Conservation (phyloP, 83 land plant genomes). For the Picea abies region DNA sequence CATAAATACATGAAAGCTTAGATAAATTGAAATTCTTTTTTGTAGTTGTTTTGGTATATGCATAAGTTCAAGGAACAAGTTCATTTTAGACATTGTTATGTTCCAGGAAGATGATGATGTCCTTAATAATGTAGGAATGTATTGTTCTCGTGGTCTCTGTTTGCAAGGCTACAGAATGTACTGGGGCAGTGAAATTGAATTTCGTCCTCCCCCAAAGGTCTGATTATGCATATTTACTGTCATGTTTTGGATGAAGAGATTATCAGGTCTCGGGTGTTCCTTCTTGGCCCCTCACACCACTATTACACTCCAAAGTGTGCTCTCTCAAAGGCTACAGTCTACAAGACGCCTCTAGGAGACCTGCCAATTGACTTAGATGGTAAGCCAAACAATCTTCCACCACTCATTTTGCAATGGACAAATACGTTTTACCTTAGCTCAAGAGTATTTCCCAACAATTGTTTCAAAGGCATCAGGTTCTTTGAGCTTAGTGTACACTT, state of each 20-base stretch:
- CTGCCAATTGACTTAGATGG: constrained; percentile 94
- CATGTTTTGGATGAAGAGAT: constrained; percentile 10
- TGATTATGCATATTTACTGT: constrained; percentile 14
- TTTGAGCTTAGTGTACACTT: not conserved
- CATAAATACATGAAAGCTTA: not conserved
- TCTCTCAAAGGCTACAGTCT: constrained; percentile 78
- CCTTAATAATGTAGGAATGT: not conserved
- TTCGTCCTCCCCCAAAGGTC: not conserved
- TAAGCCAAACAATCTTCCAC: constrained; percentile 22
- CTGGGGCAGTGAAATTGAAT: not conserved
- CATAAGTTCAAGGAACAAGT: not conserved
- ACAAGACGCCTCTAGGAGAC: constrained; percentile 93
- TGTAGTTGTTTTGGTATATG: not conserved
- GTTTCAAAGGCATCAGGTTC: constrained; percentile 1
- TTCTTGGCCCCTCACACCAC: constrained; percentile 99
- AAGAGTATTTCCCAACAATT: not conserved
- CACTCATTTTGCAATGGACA: not conserved
- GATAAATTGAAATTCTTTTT: not conserved
- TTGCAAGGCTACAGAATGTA: not conserved
- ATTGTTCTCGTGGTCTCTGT: not conserved
- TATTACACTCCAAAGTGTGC: constrained; percentile 95
- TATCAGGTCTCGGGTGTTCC: constrained; percentile 85
- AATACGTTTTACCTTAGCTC: not conserved
- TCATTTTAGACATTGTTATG: not conserved
- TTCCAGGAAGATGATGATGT: not conserved